These are phyloP conservation scores for Jatropha podagrica DNA, from an alignment of 441 rosid genomes.

Conservation along the genomic window DNA sequence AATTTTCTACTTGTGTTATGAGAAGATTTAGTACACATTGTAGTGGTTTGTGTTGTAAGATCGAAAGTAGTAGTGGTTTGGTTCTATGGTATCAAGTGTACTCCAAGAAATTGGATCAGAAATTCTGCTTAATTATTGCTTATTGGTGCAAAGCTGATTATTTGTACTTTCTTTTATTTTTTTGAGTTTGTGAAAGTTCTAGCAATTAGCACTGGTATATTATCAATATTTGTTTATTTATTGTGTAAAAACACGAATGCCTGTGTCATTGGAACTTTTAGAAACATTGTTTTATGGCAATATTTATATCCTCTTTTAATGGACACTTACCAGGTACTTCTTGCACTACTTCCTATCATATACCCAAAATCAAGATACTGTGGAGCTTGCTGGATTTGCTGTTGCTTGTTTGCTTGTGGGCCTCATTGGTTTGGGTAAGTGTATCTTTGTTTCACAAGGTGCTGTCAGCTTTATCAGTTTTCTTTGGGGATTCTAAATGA, in stretches of 20 bases:
- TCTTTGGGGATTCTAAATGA: constrained; percentile 20
- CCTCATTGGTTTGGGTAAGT: constrained; percentile 68
- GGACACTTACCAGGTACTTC: constrained; percentile 55
- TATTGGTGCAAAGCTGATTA: not conserved
- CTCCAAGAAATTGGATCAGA: not conserved
- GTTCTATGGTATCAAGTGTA: not conserved
- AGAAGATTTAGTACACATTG: not conserved
- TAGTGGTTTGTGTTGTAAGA: not conserved
- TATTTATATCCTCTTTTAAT: constrained; percentile 9
- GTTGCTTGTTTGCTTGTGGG: constrained; percentile 67
- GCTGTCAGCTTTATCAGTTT: constrained; percentile 4
- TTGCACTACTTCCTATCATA: constrained; percentile 60
- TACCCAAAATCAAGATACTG: constrained; percentile 35
- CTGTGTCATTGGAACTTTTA: not conserved
- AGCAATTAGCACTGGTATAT: not conserved
- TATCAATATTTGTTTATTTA: not conserved
- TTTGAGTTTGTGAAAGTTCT: constrained; percentile 5
- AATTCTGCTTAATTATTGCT: not conserved
- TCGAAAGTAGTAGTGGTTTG: not conserved
- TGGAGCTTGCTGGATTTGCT: constrained; percentile 53
- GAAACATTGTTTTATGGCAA: not conserved
- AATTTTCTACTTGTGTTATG: not conserved
- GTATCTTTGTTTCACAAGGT: constrained; percentile 17
- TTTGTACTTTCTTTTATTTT: not conserved
- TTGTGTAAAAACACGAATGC: not conserved